Evolutionary conservation across 345 rosid species (phyloP).

Genomic region (thale cress (Arabidopsis thaliana)): TAIR10.1 NC_003070.9:3228001-3228500

Average conservation of each 20-base stretch:
- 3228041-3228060: slow-evolving; percentile 55
- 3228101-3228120: slow-evolving; percentile 60
- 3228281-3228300: slow-evolving; percentile 53
- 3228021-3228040: slow-evolving; percentile 58
- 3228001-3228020: slow-evolving; percentile 64
- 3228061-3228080: slow-evolving; percentile 58
- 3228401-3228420: slow-evolving; percentile 58
- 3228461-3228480: slow-evolving; percentile 60
- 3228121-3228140: slow-evolving; percentile 64
- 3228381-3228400: slow-evolving; percentile 65
- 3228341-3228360: background rate
- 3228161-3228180: slow-evolving; percentile 59
- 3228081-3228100: slow-evolving; percentile 60
- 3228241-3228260: slow-evolving; percentile 62
- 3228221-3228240: slow-evolving; percentile 69
- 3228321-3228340: background rate
- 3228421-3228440: slow-evolving; percentile 60
- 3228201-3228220: slow-evolving; percentile 61
- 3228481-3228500: slow-evolving; percentile 56
- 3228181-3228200: slow-evolving; percentile 68
- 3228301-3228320: slow-evolving; percentile 3
- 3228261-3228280: slow-evolving; percentile 66
- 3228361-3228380: slow-evolving; percentile 50
- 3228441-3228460: slow-evolving; percentile 78
- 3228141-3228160: slow-evolving; percentile 70